Percentiles rank a stretch among this genome's conserved stretches.
Evolutionary conservation across 805 yeast species (phyloP).

Genomic region (Tetrapisispora fleetii): DNA sequence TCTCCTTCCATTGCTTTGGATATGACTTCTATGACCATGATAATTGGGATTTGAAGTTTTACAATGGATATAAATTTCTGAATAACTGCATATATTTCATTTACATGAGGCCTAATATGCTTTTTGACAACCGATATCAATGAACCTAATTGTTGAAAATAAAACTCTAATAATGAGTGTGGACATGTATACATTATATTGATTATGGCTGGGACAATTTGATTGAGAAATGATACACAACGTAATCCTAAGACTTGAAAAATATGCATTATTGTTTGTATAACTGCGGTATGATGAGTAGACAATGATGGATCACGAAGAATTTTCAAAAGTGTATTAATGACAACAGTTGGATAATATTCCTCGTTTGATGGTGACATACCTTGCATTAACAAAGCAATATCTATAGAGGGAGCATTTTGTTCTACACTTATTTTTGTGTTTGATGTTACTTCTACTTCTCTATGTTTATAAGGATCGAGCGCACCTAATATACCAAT

Average conservation of each 20-base stretch:
- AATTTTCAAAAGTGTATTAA: constrained; percentile 72
- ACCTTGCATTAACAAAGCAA: constrained; percentile 83
- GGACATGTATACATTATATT: constrained; percentile 78
- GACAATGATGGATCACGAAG: constrained; percentile 77
- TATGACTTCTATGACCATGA: constrained; percentile 71
- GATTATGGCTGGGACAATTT: constrained; percentile 80
- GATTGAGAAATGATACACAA: constrained; percentile 81
- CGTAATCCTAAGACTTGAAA: constrained; percentile 81
- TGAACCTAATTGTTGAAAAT: constrained; percentile 79
- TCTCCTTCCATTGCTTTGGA: constrained; percentile 86
- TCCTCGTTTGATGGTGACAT: constrained; percentile 89
- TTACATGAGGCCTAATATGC: constrained; percentile 76
- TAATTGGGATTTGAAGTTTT: constrained; percentile 65
- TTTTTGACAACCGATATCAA: constrained; percentile 76
- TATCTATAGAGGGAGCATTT: constrained; percentile 83
- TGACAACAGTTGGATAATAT: constrained; percentile 91
- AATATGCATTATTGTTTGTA: constrained; percentile 88
- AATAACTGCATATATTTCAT: constrained; percentile 64
- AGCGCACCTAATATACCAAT: constrained; percentile 92
- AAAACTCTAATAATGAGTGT: constrained; percentile 69
- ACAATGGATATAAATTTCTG: constrained; percentile 59
- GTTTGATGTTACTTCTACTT: constrained; percentile 66
- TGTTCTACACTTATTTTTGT: constrained; percentile 48
- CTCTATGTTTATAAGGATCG: constrained; percentile 92
- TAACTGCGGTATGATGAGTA: constrained; percentile 80